phyloP scores from a whole-genome alignment of 352 stramenopile genomes.

The Phytopythium montanum region DNA sequence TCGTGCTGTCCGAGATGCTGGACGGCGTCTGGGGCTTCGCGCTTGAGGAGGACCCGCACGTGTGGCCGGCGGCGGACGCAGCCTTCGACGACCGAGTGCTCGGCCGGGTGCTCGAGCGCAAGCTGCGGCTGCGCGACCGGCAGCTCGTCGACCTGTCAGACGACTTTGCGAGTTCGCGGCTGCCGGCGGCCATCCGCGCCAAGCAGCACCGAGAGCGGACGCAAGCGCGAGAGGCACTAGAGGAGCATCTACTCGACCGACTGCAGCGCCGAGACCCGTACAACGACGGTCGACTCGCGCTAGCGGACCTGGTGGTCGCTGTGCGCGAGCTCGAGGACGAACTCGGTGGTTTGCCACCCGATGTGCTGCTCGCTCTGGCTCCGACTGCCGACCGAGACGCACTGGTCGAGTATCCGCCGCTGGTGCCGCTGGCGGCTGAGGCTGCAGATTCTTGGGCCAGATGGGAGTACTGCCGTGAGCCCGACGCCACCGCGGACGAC shows the following conservation, averaged over 20 bases:
- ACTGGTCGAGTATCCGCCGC: constrained; percentile 48
- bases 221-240: constrained; percentile 34
- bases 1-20: constrained; percentile 40
- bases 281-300: constrained; percentile 53
- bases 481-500: constrained; percentile 8
- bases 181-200: constrained; percentile 35
- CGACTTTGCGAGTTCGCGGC: constrained; percentile 57
- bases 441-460: constrained; percentile 43
- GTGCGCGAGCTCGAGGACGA: constrained; percentile 27
- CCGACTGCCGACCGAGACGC: constrained; percentile 46
- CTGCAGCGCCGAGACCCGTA: constrained; percentile 63
- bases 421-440: constrained; percentile 43
- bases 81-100: constrained; percentile 55
- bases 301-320: constrained; percentile 40
- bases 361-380: constrained; percentile 54
- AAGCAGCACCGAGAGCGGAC: constrained; percentile 32
- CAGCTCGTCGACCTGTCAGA: constrained; percentile 47
- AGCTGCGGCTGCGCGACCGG: constrained; percentile 38
- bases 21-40: constrained; percentile 48
- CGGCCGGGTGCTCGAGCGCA: constrained; percentile 52
- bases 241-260: constrained; percentile 55
- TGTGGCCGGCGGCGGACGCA: constrained; percentile 37
- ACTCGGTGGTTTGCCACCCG: constrained; percentile 23
- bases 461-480: background rate
- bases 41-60: constrained; percentile 59